Conservation (phyloP, 257 asterid species). For the Nicotiana undulata region DNA sequence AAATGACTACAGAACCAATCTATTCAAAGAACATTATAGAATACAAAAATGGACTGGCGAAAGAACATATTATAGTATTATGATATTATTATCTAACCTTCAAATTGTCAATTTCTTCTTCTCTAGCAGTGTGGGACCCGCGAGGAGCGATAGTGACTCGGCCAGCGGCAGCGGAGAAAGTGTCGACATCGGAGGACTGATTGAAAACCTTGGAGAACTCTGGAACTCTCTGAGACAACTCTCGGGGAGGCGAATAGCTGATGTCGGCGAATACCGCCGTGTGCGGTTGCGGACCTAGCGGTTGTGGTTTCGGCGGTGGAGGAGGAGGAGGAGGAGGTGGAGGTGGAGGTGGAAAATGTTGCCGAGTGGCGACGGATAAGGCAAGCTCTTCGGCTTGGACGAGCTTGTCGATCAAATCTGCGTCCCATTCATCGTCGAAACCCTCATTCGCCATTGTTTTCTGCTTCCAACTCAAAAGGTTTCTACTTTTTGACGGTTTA, state of each 20-base stretch:
- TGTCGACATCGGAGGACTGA: background rate
- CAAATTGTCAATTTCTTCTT: slow-evolving; percentile 35
- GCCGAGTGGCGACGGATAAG: slow-evolving; percentile 26
- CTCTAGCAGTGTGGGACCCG: slow-evolving; percentile 24
- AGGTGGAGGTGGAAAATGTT: background rate
- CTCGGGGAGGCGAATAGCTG: slow-evolving; percentile 74
- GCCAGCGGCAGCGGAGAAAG: background rate
- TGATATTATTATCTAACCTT: slow-evolving; percentile 34
- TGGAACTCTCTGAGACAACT: slow-evolving; percentile 59
- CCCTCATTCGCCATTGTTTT: slow-evolving; percentile 51
- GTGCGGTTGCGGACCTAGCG: background rate
- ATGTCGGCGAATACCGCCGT: slow-evolving; percentile 6
- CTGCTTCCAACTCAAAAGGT: background rate
- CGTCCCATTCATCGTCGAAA: slow-evolving; percentile 63
- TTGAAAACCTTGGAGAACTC: background rate
- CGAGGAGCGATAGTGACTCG: slow-evolving; percentile 13
- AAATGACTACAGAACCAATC: background rate
- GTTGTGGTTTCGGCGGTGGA: slow-evolving; percentile 16
- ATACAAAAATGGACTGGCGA: background rate
- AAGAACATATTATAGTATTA: background rate
- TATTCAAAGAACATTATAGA: background rate
- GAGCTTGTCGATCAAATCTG: slow-evolving; percentile 36
- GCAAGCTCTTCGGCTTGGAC: slow-evolving; percentile 42
- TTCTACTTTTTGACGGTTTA: background rate
- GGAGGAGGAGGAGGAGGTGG: slow-evolving; percentile 19